Evolutionary conservation across 768 basidiomycete genomes (phyloP).

Genomic region (Naganishia vishniacii): DNA sequence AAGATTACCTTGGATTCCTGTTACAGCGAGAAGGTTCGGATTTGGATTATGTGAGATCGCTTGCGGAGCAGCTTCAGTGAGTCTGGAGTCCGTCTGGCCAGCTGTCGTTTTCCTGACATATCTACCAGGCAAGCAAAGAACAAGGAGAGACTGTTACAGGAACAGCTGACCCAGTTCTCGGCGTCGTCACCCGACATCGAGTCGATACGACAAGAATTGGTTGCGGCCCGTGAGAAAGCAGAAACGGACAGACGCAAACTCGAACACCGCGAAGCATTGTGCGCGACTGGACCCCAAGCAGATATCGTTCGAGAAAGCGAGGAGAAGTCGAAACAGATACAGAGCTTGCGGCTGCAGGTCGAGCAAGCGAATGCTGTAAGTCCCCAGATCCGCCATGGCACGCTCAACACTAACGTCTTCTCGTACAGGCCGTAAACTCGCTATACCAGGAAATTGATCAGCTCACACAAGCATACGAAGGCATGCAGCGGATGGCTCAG

Average conservation of each 20-base stretch:
- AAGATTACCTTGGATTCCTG: conserved; percentile 69
- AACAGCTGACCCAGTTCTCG: conserved; percentile 52
- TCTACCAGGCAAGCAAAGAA: conserved; percentile 55
- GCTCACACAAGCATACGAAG: conserved; percentile 79
- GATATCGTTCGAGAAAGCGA: conserved; percentile 50
- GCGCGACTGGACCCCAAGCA: conserved; percentile 4
- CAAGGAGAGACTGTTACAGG: conserved; percentile 56
- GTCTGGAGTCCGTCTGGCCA: conserved; percentile 35
- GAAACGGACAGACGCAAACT: conserved; percentile 37
- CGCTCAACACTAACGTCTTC: not conserved
- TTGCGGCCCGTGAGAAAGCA: conserved; percentile 40
- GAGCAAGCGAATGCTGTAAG: conserved; percentile 63
- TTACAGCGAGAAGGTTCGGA: conserved; percentile 53
- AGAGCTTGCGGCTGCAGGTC: conserved; percentile 59
- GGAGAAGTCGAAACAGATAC: conserved; percentile 64
- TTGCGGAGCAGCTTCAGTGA: conserved; percentile 60
- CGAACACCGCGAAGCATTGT: conserved; percentile 19
- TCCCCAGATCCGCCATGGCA: conserved; percentile 7
- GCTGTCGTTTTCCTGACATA: not conserved
- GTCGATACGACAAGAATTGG: conserved; percentile 55
- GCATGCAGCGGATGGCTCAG: conserved; percentile 69
- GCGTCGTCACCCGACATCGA: conserved; percentile 50
- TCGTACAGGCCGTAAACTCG: conserved; percentile 48
- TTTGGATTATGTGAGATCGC: conserved; percentile 52
- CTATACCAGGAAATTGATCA: conserved; percentile 80